phyloP scores from a whole-genome alignment of 2,329 filamentous ascomycete species.

The Teratosphaeria destructans region DNA sequence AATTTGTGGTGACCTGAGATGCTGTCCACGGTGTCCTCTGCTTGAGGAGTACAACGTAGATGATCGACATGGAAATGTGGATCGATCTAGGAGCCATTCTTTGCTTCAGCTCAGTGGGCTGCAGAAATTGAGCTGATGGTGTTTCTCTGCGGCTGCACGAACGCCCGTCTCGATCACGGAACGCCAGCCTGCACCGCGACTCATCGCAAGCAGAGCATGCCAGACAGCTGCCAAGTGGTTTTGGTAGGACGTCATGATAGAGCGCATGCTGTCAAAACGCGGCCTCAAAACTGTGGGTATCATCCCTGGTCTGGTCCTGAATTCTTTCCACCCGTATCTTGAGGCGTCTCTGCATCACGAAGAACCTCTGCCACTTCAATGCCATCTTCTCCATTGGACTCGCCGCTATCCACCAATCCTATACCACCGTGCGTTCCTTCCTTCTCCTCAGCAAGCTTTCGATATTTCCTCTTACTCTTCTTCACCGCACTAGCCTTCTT shows the following conservation, averaged over 20 bases:
- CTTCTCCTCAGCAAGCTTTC: slow-evolving; percentile 46
- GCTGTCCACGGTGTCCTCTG: too few species aligned
- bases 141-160: too few species aligned
- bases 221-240: neutral
- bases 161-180: neutral
- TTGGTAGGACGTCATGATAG: neutral
- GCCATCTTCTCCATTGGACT: neutral
- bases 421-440: slow-evolving; percentile 12
- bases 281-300: neutral
- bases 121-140: too few species aligned
- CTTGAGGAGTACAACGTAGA: too few species aligned
- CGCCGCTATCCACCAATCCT: neutral
- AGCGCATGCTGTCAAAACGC: neutral
- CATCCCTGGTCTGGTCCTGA: neutral
- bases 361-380: neutral
- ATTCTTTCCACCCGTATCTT: neutral
- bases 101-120: neutral
- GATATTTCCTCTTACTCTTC: slow-evolving; percentile 75
- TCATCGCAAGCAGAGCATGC: neutral
- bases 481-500: slow-evolving; percentile 68
- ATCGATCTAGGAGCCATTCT: neutral
- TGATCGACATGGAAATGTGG: neutral
- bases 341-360: neutral
- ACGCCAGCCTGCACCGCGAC: neutral
- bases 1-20: too few species aligned